phyloP scores from a whole-genome alignment of 2,329 filamentous ascomycete genomes.

The Arthrocladium fulminans region DNA sequence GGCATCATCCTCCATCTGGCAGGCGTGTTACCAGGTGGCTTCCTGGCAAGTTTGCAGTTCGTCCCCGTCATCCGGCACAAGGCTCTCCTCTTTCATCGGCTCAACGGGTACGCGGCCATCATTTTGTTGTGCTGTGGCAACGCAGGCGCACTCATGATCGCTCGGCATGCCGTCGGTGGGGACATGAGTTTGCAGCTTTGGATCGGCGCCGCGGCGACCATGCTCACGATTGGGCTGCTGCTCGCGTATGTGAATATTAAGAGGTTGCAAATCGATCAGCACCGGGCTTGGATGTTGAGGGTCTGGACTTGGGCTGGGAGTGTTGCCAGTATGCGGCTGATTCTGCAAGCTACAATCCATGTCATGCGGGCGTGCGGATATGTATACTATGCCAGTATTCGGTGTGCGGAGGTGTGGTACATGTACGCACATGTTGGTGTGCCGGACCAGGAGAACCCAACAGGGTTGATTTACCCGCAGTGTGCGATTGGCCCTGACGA shows the following conservation, averaged over 20 bases:
- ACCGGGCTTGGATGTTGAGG: conserved; percentile 54
- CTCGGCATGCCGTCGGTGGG: conserved; percentile 46
- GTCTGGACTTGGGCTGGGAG: background rate
- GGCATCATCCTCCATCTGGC: conserved; percentile 39
- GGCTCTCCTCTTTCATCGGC: conserved; percentile 46
- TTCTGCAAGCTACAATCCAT: conserved; percentile 27
- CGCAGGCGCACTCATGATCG: conserved; percentile 45
- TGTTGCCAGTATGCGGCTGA: conserved; percentile 1
- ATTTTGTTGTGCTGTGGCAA: conserved; percentile 40
- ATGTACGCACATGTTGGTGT: conserved; percentile 26
- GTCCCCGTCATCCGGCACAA: conserved; percentile 37
- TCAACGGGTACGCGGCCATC: conserved; percentile 49
- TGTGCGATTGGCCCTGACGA: background rate
- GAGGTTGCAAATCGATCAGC: conserved; percentile 51
- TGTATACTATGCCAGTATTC: background rate
- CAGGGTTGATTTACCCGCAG: conserved; percentile 25
- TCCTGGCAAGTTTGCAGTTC: conserved; percentile 27
- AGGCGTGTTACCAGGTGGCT: conserved; percentile 24
- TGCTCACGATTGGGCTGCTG: conserved; percentile 35
- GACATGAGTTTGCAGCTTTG: conserved; percentile 41
- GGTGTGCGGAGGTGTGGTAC: conserved; percentile 14
- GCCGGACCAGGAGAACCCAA: conserved; percentile 38
- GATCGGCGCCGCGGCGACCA: conserved; percentile 36
- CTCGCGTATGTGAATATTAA: conserved; percentile 50
- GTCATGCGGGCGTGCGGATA: conserved; percentile 28